phyloP scores from a whole-genome alignment of 129 eudicot genomes.

The Chrysanthemum seticuspe region DNA sequence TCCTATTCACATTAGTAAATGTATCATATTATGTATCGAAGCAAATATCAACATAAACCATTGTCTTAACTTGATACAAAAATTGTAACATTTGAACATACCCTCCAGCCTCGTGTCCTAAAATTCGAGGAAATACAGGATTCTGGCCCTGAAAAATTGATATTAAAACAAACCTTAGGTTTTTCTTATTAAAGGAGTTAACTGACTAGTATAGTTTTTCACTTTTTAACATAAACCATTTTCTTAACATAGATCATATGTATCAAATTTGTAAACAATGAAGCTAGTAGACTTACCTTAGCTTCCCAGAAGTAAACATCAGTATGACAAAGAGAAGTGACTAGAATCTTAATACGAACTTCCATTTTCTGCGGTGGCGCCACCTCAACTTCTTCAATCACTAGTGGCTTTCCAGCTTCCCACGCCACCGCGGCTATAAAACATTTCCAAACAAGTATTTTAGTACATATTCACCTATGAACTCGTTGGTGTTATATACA shows the following conservation, averaged over 20 bases:
- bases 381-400: constrained; percentile 81
- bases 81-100: no score
- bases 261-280: no score
- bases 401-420: constrained; percentile 84
- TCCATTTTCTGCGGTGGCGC: constrained; percentile 83
- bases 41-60: neutral
- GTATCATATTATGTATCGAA: neutral
- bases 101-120: no score
- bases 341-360: constrained; percentile 72
- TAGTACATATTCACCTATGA: neutral
- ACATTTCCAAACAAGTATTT: neutral
- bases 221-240: no score
- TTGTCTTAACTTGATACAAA: no score
- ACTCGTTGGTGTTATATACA: no score
- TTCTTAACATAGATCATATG: no score
- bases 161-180: no score
- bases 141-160: no score
- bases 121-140: no score
- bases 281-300: constrained; percentile 38
- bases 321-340: constrained; percentile 77
- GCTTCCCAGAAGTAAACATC: constrained; percentile 96
- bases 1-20: constrained; percentile 28
- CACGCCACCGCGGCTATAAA: constrained; percentile 76
- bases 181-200: no score
- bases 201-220: no score